These are phyloP conservation scores for Solanum medicagineum DNA, from an alignment of 257 asterid genomes.

Conservation along the genomic window DNA sequence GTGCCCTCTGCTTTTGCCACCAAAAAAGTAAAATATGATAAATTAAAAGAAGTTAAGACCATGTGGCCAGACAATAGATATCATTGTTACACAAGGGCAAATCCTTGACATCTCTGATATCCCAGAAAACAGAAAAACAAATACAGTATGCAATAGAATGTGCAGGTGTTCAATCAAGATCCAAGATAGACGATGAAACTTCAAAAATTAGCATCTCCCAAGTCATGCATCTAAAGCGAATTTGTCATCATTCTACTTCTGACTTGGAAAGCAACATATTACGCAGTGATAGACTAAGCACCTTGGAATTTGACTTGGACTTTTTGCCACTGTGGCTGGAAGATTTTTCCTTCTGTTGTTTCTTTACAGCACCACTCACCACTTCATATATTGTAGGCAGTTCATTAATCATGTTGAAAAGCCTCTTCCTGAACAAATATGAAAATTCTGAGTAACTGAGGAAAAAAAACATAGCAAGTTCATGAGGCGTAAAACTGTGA, in stretches of 20 bases:
- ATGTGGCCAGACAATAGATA: background rate
- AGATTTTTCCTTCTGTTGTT: slow-evolving; percentile 51
- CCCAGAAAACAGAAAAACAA: background rate
- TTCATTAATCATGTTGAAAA: slow-evolving; percentile 68
- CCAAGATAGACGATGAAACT: background rate
- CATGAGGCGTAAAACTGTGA: background rate
- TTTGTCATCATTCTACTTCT: background rate
- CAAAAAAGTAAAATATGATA: background rate
- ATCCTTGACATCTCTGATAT: background rate
- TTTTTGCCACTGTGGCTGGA: slow-evolving; percentile 41
- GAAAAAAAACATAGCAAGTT: background rate
- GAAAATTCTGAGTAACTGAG: background rate
- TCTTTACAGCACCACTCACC: slow-evolving; percentile 58
- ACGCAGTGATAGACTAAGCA: slow-evolving; percentile 13
- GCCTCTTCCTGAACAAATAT: slow-evolving; percentile 52
- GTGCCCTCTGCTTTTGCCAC: slow-evolving; percentile 21
- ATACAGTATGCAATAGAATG: background rate
- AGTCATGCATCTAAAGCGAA: background rate
- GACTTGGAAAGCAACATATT: background rate
- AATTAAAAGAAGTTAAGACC: background rate
- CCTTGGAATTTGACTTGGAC: slow-evolving; percentile 42
- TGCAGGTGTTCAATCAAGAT: background rate
- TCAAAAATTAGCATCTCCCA: background rate
- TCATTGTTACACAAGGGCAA: background rate
- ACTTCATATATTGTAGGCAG: slow-evolving; percentile 72